Percentiles rank a stretch among this genome's conserved stretches.
These are phyloP conservation scores for Lactifluus volemus DNA, from an alignment of 768 basidiomycete genomes.

Conservation along the genomic window DNA sequence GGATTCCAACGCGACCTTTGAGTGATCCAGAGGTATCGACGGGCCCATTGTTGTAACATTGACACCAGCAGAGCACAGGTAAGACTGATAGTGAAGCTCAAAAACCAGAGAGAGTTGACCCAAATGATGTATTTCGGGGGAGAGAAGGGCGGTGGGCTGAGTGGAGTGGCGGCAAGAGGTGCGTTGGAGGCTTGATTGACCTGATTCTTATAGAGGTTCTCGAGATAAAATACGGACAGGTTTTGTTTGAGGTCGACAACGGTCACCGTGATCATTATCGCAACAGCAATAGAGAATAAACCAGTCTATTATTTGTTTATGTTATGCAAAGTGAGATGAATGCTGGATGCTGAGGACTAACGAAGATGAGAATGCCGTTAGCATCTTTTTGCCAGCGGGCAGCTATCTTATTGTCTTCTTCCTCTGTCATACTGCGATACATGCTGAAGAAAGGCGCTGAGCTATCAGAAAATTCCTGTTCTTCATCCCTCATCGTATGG, in stretches of 20 bases:
- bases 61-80: not conserved
- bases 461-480: not conserved
- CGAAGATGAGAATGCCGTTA: too few relatives aligned
- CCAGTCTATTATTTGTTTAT: not conserved
- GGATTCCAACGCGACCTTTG: not conserved
- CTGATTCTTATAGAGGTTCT: not conserved
- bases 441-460: not conserved
- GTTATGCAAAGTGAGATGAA: not conserved
- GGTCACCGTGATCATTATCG: not conserved
- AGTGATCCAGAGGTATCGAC: not conserved
- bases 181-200: not conserved
- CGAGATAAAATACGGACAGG: not conserved
- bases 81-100: not conserved
- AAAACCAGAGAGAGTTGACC: not conserved
- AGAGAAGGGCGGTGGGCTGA: not conserved
- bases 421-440: not conserved
- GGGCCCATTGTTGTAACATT: not conserved
- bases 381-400: too few relatives aligned
- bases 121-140: not conserved
- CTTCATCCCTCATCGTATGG: not conserved
- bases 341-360: not conserved
- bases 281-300: not conserved
- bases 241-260: not conserved
- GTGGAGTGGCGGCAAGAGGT: not conserved
- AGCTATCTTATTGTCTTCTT: not conserved